Evolutionary conservation across 345 rosid genomes (phyloP).

Genomic region (Rhodamnia argentea): DNA sequence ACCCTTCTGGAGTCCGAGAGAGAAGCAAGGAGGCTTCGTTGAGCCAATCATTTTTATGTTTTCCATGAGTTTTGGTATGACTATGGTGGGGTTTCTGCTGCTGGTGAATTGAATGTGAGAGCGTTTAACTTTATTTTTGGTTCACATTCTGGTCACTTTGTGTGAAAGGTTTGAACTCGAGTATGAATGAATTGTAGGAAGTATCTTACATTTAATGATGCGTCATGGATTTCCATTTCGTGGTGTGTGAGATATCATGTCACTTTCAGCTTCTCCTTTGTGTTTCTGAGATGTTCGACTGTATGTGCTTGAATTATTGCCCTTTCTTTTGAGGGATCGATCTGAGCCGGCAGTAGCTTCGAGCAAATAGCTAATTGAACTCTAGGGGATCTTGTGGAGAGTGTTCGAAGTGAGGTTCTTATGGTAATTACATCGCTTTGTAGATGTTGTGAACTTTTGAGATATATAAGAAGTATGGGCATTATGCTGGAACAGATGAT

Average conservation of each 20-base stretch:
- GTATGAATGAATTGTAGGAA: background rate
- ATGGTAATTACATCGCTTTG: background rate
- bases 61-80: background rate
- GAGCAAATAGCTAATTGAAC: background rate
- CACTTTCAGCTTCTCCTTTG: background rate
- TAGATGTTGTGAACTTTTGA: background rate
- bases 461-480: background rate
- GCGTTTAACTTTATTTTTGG: background rate
- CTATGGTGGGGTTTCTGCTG: background rate
- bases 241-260: background rate
- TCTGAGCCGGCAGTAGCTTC: background rate
- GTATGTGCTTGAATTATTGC: background rate
- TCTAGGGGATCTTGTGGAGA: background rate
- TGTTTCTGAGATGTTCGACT: background rate
- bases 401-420: background rate
- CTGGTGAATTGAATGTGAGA: background rate
- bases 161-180: background rate
- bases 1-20: slow-evolving; percentile 82
- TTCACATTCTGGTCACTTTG: background rate
- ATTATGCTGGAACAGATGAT: background rate
- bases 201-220: background rate
- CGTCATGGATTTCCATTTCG: background rate
- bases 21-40: slow-evolving; percentile 84
- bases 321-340: background rate
- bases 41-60: slow-evolving; percentile 2